Base-by-base conservation (phyloP, 257 asterid species). In the Leptodermis oblonga region DNA sequence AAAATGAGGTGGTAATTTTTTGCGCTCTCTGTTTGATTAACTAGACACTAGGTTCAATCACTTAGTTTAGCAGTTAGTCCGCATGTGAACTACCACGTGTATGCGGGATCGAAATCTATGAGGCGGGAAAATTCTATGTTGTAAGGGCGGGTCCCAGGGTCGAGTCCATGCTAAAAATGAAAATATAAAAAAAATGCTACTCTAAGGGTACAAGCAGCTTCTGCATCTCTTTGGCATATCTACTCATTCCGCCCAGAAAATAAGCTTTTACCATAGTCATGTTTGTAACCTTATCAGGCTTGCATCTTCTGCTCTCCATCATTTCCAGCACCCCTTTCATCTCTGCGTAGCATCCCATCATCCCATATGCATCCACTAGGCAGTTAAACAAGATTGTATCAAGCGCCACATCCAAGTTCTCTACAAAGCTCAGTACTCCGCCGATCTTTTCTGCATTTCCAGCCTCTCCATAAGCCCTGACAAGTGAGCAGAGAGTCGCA, bases 351-450 rank as follows among this genome's bases (percentile, higher is more conserved):
- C 96, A 88, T 25, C 89, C 96, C n/a, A 92, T 86, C 88, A 84
- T 76, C 55, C 97, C 98, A 69, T 90, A 92, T 0, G 96, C 96
- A 33, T 88, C 96, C 22, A 86, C 90, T 41, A 92, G 79, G 82
- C 96, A 90, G 82, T 92, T 92, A 60, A 90, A 92, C 66, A 92
- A 92, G 77, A 88, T 88, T 0, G 82, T 82, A 48, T 92, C 98
- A 0, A 92, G 95, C 54, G 79, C 85, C 42, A 90, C 86, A 56
- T 92, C 95, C 3, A 96, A 85, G 65, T 87, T 92, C 65, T 90
- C 89, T 12, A 83, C 46, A 52, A 76, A 90, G 23, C 92, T 69
- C 69, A 93, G 53, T 20, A 87, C 86, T 15, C 84, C 87, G 23
- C 72, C 80, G 26, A 90, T 79, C 73, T 90, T 92, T 22, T 88